Conservation (phyloP, 1,284 basidiomycete genomes). For the Heterobasidion annosum region DNA sequence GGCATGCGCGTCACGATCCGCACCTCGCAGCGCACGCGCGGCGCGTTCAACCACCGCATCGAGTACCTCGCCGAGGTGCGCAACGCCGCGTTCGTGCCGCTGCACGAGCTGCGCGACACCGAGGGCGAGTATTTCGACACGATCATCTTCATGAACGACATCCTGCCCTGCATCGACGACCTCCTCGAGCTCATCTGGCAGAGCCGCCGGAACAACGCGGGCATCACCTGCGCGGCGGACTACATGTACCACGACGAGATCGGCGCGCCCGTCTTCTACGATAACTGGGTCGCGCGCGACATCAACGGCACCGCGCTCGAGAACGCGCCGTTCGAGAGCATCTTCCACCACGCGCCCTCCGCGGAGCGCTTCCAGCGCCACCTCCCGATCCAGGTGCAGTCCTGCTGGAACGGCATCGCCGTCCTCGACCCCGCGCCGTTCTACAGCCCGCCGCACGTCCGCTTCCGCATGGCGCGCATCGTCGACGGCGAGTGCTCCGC, state of each 20-base stretch:
- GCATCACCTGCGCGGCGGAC: slow-evolving; percentile 93
- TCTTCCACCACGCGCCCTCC: slow-evolving; percentile 79
- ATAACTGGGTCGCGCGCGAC: slow-evolving; percentile 96
- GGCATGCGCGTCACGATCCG: slow-evolving; percentile 88
- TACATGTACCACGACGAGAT: slow-evolving; percentile 98
- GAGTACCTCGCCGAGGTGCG: slow-evolving; percentile 96
- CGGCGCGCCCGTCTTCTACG: slow-evolving; percentile 87
- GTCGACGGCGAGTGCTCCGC: slow-evolving; percentile 86
- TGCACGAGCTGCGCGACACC: slow-evolving; percentile 85
- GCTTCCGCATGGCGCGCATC: slow-evolving; percentile 87
- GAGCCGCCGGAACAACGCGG: slow-evolving; percentile 83
- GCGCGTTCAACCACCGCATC: slow-evolving; percentile 96
- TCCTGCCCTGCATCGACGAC: slow-evolving; percentile 92
- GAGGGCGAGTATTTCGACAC: slow-evolving; percentile 90
- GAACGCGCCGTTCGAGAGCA: slow-evolving; percentile 89
- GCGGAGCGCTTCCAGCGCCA: slow-evolving; percentile 81
- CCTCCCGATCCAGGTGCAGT: slow-evolving; percentile 89
- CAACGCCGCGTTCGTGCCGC: slow-evolving; percentile 87
- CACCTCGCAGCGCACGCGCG: slow-evolving; percentile 83
- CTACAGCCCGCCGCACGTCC: slow-evolving; percentile 80
- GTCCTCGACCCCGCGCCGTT: slow-evolving; percentile 89
- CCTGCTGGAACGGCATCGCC: slow-evolving; percentile 95
- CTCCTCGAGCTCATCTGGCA: slow-evolving; percentile 95
- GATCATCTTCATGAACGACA: slow-evolving; percentile 97
- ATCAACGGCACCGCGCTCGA: slow-evolving; percentile 96